These are phyloP conservation scores for Nephelium lappaceum DNA, from an alignment of 345 rosid species.

Conservation along the genomic window DNA sequence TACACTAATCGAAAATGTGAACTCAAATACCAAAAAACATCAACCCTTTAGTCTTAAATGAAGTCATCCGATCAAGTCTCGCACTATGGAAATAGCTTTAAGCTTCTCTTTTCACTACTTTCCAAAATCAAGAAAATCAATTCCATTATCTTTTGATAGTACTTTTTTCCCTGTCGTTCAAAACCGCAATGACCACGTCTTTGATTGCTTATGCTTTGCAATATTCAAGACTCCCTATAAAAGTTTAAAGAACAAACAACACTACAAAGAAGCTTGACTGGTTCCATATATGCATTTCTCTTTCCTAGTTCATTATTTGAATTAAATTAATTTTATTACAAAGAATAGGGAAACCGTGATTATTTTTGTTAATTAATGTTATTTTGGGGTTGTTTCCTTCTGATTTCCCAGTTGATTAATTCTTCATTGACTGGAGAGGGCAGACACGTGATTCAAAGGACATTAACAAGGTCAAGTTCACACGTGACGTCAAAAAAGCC, in stretches of 20 bases:
- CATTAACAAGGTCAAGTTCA: conserved; percentile 14
- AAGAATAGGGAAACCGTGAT: too few relatives aligned
- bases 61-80: not conserved
- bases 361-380: too few relatives aligned
- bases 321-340: too few relatives aligned
- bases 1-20: not conserved
- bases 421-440: conserved; percentile 19
- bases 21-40: not conserved
- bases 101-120: not conserved
- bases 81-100: not conserved
- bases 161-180: not conserved
- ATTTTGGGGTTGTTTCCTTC: conserved; percentile 8
- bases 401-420: conserved; percentile 1
- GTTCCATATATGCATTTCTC: too few relatives aligned
- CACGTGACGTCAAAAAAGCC: conserved; percentile 1
- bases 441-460: conserved; percentile 12
- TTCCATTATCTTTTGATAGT: not conserved
- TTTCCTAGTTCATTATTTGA: too few relatives aligned
- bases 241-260: not conserved
- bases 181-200: not conserved
- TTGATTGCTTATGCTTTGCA: too few relatives aligned
- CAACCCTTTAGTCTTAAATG: not conserved
- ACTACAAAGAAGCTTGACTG: not conserved
- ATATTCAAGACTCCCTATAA: not conserved
- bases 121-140: not conserved